phyloP scores from a whole-genome alignment of 2,329 filamentous ascomycete genomes.

The Neobulgaria alba region DNA sequence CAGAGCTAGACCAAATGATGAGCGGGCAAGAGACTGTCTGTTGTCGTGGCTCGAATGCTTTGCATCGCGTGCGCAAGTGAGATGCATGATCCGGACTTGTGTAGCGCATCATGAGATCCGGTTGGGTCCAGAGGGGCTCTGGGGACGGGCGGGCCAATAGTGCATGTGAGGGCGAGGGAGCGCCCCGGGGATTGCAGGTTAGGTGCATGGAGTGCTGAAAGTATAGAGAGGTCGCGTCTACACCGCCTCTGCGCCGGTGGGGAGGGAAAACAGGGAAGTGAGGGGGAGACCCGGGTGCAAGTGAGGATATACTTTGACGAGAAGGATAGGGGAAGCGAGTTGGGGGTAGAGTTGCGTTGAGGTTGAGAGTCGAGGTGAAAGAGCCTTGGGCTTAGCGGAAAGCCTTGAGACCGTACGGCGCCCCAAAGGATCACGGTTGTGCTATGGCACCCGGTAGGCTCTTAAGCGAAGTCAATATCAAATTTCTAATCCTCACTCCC shows the following conservation, averaged over 20 bases:
- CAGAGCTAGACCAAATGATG: conserved; percentile 4
- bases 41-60: conserved; percentile 30
- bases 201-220: not conserved
- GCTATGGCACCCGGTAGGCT: conserved; percentile 8
- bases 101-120: conserved; percentile 16
- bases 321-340: not conserved
- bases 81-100: conserved; percentile 13
- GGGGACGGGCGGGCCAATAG: conserved; percentile 7
- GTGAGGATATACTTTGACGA: not conserved
- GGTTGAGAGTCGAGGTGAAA: too few relatives aligned
- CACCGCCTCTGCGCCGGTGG: not conserved
- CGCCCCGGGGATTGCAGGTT: not conserved
- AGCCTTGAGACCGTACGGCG: too few relatives aligned
- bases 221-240: not conserved
- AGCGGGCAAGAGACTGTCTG: conserved; percentile 5
- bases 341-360: not conserved
- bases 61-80: conserved; percentile 19
- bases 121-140: conserved; percentile 6
- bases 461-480: conserved; percentile 5
- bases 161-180: not conserved
- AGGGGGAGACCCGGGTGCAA: not conserved
- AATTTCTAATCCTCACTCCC: not conserved
- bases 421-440: too few relatives aligned
- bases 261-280: not conserved
- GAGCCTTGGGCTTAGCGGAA: too few relatives aligned